Evolutionary conservation across 768 basidiomycete genomes (phyloP), one percentile per base, ranked within the genome.

Genomic region (Russula earlei): DNA sequence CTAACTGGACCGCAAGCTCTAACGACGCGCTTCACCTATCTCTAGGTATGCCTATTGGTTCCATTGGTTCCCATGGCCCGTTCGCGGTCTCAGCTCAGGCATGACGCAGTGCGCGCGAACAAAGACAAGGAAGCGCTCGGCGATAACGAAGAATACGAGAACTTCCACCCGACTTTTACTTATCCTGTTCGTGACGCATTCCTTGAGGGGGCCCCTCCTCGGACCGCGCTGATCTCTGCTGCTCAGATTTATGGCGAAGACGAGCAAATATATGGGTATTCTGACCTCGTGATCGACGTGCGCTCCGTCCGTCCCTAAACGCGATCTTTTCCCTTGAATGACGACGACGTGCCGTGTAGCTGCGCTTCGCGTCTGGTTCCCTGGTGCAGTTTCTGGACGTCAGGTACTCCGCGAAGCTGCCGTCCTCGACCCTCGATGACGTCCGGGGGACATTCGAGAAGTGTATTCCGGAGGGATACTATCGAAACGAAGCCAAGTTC

Each of bases 181-280:
- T 99, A 99, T 71, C 93, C 95, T 5, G 90, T 91, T 64, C 50
- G 83, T 67, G n/a, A n/a, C n/a, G n/a, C n/a, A n/a, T n/a, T n/a
- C n/a, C n/a, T n/a, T n/a, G n/a, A n/a, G n/a, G n/a, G 3, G 2
- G n/a, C 29, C 25, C 38, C 25, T 33, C 20, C 40, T 34, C 38
- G 19, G 37, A 45, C 20, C 31, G 17, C 17, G 22, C n/a, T 57
- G 41, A 49, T 20, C 7, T 33, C 49, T 7, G 1, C 29, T 17
- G 38, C 17, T 14, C 46, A 91, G 89, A 93, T 99, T 65, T 97
- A 84, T 66, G 95, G 95, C 50, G 91, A 97, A 64, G 88, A 95
- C 51, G 93, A 99, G 72, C 93, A 85, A 72, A 85, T 98, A 54
- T 97, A 95, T 67, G 95, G 95, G 2, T 98, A 96, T 71, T 78